These are phyloP conservation scores for Actinidia polygama DNA, from an alignment of 179 eudicot genomes.

Conservation along the genomic window DNA sequence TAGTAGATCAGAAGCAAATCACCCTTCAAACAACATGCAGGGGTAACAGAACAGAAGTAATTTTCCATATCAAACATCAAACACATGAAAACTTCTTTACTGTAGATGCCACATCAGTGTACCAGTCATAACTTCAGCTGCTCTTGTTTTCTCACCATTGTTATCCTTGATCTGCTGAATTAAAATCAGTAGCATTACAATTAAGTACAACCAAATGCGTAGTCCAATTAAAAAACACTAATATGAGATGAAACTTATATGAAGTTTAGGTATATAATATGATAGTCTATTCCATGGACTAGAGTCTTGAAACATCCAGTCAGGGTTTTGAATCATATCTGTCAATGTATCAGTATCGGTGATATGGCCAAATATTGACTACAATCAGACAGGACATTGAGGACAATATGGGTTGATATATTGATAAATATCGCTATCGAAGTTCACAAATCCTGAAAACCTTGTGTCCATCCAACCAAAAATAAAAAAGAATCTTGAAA, in stretches of 20 bases:
- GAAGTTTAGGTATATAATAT: not conserved
- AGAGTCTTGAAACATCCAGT: not conserved
- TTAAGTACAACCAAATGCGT: too few relatives aligned
- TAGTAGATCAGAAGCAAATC: not conserved
- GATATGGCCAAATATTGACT: too few relatives aligned
- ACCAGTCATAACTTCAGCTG: slow-evolving; percentile 38
- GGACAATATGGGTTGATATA: too few relatives aligned
- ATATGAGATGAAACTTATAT: not conserved
- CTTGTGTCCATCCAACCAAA: too few relatives aligned
- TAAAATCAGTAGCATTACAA: slow-evolving; percentile 7
- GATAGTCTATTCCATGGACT: not conserved
- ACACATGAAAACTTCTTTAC: not conserved
- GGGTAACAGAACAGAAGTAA: not conserved
- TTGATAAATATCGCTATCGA: too few relatives aligned
- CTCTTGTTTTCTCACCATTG: slow-evolving; percentile 31
- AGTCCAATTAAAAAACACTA: not conserved
- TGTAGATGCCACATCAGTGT: not conserved
- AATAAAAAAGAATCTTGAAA: not conserved
- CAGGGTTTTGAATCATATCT: too few relatives aligned
- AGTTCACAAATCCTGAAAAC: too few relatives aligned
- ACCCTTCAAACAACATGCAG: not conserved
- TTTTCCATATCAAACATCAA: not conserved
- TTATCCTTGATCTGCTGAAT: slow-evolving; percentile 34
- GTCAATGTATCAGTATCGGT: too few relatives aligned
- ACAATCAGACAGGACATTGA: too few relatives aligned